A percentile compares a stretch with the other conserved stretches of the same genome.
These are phyloP conservation scores for Tulasnella sp. DNA, from an alignment of 768 basidiomycete species.

Conservation along the genomic window DNA sequence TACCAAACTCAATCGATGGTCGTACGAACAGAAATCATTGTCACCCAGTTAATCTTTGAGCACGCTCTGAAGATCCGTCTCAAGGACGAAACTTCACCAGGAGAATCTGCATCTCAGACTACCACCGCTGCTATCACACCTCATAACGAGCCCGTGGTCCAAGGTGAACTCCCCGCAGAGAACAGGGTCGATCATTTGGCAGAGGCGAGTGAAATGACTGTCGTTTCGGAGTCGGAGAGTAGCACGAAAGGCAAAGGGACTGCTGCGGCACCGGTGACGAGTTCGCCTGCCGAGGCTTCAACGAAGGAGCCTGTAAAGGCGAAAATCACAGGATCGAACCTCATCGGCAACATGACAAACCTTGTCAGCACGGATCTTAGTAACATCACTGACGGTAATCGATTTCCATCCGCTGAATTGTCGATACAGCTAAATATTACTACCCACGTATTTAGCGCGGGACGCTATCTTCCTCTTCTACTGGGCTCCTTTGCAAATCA, in stretches of 20 bases:
- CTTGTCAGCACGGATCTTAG: constrained; percentile 55
- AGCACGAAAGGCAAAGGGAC: too few species aligned
- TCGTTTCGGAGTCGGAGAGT: neutral
- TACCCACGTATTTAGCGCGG: constrained; percentile 17
- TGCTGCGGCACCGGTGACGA: too few species aligned
- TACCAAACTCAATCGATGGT: constrained; percentile 36
- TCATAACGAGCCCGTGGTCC: too few species aligned
- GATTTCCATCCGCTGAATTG: neutral
- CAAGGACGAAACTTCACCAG: constrained; percentile 35
- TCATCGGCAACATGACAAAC: constrained; percentile 69
- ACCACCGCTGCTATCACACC: constrained; percentile 19
- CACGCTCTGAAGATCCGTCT: constrained; percentile 64
- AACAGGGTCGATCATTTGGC: too few species aligned
- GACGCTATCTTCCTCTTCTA: constrained; percentile 29
- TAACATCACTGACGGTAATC: constrained; percentile 27
- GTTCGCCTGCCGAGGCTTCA: neutral
- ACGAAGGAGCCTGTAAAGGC: neutral
- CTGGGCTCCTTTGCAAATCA: constrained; percentile 33
- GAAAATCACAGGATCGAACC: constrained; percentile 32
- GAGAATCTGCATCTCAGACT: constrained; percentile 17
- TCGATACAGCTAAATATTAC: too few species aligned
- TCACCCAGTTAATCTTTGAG: constrained; percentile 65
- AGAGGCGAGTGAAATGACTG: too few species aligned
- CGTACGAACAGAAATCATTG: constrained; percentile 40
- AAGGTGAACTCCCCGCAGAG: too few species aligned